Evolutionary conservation across 2,329 filamentous ascomycete genomes (phyloP).

Genomic region (Diplocarpon mali): DNA sequence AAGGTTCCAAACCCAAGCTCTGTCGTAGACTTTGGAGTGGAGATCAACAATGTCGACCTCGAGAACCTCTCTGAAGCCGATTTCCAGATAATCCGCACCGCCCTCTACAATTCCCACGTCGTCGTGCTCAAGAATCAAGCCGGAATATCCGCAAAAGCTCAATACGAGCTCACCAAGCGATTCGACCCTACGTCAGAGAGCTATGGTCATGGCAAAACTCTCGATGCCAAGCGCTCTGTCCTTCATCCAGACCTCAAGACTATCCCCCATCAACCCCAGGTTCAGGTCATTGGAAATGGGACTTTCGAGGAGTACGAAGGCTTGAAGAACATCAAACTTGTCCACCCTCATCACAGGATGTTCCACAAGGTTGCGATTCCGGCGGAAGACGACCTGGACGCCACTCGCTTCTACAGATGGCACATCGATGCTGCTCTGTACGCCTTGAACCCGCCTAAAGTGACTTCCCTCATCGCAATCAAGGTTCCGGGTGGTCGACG

Average conservation of each 20-base stretch:
- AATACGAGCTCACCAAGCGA: constrained; percentile 61
- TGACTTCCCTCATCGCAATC: constrained; percentile 65
- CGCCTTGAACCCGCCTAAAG: constrained; percentile 60
- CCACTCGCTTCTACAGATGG: constrained; percentile 61
- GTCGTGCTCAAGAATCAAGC: constrained; percentile 60
- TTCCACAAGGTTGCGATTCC: constrained; percentile 60
- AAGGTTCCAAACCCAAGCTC: constrained; percentile 19
- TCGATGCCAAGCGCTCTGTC: constrained; percentile 53
- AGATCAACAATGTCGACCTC: constrained; percentile 45
- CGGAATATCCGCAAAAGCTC: constrained; percentile 53
- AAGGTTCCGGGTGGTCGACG: constrained; percentile 54
- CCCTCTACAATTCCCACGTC: constrained; percentile 58
- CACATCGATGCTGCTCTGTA: constrained; percentile 73
- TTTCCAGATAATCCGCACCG: constrained; percentile 25
- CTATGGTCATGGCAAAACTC: constrained; percentile 68
- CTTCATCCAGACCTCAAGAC: constrained; percentile 71
- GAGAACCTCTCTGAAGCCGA: constrained; percentile 39
- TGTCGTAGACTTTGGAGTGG: constrained; percentile 47
- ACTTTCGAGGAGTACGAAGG: constrained; percentile 60
- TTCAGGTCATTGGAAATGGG: constrained; percentile 72
- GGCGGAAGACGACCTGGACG: constrained; percentile 45
- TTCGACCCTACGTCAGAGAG: constrained; percentile 56
- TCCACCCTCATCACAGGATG: constrained; percentile 66
- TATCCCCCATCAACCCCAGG: constrained; percentile 67
- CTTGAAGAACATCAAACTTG: constrained; percentile 53